phyloP scores from a whole-genome alignment of 768 basidiomycete genomes.

The Galerina marginata region DNA sequence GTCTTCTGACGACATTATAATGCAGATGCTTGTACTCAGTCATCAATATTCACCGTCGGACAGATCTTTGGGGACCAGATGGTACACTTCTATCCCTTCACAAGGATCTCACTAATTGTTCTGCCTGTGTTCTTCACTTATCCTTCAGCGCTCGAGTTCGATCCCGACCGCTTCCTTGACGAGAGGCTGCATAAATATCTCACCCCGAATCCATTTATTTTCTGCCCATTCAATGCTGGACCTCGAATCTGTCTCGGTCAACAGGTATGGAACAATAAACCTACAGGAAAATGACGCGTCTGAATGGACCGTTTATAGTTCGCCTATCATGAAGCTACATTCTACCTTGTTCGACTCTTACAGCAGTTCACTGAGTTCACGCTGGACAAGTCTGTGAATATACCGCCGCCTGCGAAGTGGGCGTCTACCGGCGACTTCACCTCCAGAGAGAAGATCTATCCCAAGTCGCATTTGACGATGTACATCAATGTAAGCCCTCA shows the following conservation, averaged over 20 bases:
- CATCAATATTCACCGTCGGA: constrained; percentile 53
- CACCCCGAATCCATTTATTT: constrained; percentile 68
- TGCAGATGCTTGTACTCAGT: constrained; percentile 38
- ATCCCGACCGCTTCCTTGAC: constrained; percentile 71
- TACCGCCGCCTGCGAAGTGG: constrained; percentile 35
- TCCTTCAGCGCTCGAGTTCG: constrained; percentile 54
- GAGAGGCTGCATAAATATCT: constrained; percentile 59
- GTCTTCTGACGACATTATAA: background rate
- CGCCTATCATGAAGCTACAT: constrained; percentile 67
- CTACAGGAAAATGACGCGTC: background rate
- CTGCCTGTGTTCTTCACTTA: background rate
- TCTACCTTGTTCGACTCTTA: constrained; percentile 56
- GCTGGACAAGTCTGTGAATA: constrained; percentile 42
- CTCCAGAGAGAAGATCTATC: constrained; percentile 44
- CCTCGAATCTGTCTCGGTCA: constrained; percentile 66
- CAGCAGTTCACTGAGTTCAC: constrained; percentile 51
- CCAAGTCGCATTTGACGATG: constrained; percentile 46
- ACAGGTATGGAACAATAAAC: constrained; percentile 25
- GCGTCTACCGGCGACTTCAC: constrained; percentile 32
- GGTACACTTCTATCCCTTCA: constrained; percentile 33
- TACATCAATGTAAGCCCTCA: constrained; percentile 43
- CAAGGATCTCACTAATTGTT: background rate
- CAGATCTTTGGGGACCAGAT: constrained; percentile 59
- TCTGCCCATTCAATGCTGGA: constrained; percentile 72
- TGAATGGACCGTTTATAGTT: constrained; percentile 41